These are phyloP conservation scores for Ophiosphaerella narmari DNA, from an alignment of 2,329 filamentous ascomycete genomes.

Conservation along the genomic window DNA sequence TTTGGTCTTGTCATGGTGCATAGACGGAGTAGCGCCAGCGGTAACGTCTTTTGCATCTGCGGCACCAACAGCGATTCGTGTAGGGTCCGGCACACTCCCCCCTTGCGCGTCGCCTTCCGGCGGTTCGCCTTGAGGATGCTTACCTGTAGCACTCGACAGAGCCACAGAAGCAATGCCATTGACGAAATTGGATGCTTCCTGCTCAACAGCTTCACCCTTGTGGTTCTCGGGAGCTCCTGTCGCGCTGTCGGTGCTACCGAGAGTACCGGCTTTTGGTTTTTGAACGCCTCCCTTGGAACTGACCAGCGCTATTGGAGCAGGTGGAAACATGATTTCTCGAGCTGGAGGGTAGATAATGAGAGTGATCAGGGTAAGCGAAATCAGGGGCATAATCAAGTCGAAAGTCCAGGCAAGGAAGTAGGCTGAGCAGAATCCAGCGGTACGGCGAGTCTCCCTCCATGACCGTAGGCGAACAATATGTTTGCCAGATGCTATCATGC, in stretches of 20 bases:
- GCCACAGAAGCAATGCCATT: slow-evolving; percentile 73
- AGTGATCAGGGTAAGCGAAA: slow-evolving; percentile 63
- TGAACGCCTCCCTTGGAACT: slow-evolving; percentile 72
- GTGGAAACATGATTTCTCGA: slow-evolving; percentile 71
- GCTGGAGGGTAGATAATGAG: slow-evolving; percentile 69
- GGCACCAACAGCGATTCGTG: slow-evolving; percentile 58
- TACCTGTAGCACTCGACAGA: slow-evolving; percentile 75
- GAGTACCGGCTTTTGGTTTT: slow-evolving; percentile 74
- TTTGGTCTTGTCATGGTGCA: slow-evolving; percentile 74
- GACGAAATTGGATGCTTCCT: slow-evolving; percentile 81
- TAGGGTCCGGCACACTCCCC: slow-evolving; percentile 66
- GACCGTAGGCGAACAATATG: slow-evolving; percentile 77
- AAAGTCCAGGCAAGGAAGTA: slow-evolving; percentile 72
- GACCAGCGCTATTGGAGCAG: slow-evolving; percentile 75
- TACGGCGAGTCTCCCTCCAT: slow-evolving; percentile 75
- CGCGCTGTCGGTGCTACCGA: slow-evolving; percentile 75
- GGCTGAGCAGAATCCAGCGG: slow-evolving; percentile 66
- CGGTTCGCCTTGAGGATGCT: slow-evolving; percentile 71
- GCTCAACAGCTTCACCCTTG: slow-evolving; percentile 81
- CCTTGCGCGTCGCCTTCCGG: slow-evolving; percentile 48
- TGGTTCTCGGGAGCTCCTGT: slow-evolving; percentile 84
- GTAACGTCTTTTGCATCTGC: slow-evolving; percentile 60
- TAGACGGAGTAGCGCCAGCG: slow-evolving; percentile 55
- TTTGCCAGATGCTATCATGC: slow-evolving; percentile 68
- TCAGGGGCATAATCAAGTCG: slow-evolving; percentile 69